phyloP scores from a whole-genome alignment of 352 stramenopile species.

The Globisporangium cederbergense region DNA sequence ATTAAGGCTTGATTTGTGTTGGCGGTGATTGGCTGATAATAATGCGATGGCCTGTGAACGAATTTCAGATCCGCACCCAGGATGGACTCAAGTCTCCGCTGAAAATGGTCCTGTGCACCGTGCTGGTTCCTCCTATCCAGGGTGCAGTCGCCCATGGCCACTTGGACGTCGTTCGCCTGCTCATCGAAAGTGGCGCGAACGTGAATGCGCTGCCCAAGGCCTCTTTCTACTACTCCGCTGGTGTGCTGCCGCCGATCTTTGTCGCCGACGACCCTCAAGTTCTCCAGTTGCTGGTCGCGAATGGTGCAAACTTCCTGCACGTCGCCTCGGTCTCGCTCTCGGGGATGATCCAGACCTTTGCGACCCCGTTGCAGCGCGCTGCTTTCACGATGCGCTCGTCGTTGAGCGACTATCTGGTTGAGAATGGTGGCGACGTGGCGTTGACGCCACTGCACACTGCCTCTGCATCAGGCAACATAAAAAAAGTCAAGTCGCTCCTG shows the following conservation, averaged over 20 bases:
- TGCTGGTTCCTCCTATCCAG: constrained; percentile 69
- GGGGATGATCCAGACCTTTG: constrained; percentile 37
- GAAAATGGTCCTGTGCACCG: constrained; percentile 50
- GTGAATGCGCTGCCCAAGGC: constrained; percentile 55
- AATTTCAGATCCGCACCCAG: constrained; percentile 48
- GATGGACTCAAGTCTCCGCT: constrained; percentile 48
- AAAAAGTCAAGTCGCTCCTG: constrained; percentile 42
- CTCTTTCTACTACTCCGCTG: constrained; percentile 64
- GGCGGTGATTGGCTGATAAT: not conserved
- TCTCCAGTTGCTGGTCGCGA: constrained; percentile 51
- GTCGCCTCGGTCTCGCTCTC: constrained; percentile 45
- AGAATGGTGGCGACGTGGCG: constrained; percentile 66
- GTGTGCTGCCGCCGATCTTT: constrained; percentile 67
- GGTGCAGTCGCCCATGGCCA: constrained; percentile 60
- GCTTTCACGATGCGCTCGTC: constrained; percentile 62
- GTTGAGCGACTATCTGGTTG: constrained; percentile 59
- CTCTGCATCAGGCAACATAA: constrained; percentile 45
- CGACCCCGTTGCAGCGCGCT: constrained; percentile 56
- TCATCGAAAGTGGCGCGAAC: constrained; percentile 57
- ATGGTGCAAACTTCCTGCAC: constrained; percentile 68
- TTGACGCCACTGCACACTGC: constrained; percentile 75
- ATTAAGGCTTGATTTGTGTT: not conserved
- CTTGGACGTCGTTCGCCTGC: constrained; percentile 51
- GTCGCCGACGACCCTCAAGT: constrained; percentile 72
- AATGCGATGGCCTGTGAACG: not conserved